These are phyloP conservation scores for Thermothelomyces thermophilus DNA, from an alignment of 2,329 filamentous ascomycete species.

Conservation along the genomic window DNA sequence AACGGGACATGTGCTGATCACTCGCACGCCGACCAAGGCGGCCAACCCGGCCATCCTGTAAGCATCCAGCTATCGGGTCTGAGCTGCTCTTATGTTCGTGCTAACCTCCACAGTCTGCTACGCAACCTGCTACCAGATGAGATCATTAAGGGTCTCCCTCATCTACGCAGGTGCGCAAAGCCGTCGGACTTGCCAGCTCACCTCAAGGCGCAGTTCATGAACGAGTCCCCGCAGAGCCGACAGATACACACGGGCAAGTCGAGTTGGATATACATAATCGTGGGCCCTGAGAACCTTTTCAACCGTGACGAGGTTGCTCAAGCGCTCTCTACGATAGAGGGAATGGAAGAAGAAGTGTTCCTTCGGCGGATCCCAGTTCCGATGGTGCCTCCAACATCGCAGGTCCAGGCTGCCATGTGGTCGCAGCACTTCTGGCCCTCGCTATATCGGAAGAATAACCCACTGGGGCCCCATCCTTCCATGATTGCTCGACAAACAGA, in stretches of 20 bases:
- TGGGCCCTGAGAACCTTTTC: constrained; percentile 47
- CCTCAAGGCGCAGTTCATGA: constrained; percentile 56
- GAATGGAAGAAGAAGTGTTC: constrained; percentile 47
- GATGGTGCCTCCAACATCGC: constrained; percentile 65
- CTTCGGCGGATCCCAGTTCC: constrained; percentile 63
- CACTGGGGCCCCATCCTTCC: constrained; percentile 74
- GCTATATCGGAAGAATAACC: constrained; percentile 81
- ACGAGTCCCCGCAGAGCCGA: constrained; percentile 46
- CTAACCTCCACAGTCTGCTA: constrained; percentile 42
- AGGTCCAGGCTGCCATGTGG: constrained; percentile 68
- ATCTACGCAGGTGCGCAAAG: constrained; percentile 72
- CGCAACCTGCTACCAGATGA: constrained; percentile 52
- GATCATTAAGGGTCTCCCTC: constrained; percentile 58
- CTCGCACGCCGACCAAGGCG: constrained; percentile 63
- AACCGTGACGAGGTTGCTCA: constrained; percentile 46
- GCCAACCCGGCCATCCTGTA: constrained; percentile 69
- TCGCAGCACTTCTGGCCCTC: constrained; percentile 74
- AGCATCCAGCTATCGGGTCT: constrained; percentile 26
- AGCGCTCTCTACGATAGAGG: constrained; percentile 43
- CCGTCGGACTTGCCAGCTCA: constrained; percentile 60
- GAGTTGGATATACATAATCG: constrained; percentile 53
- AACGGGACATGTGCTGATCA: constrained; percentile 60
- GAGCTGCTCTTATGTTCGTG: constrained; percentile 6
- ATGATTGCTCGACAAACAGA: constrained; percentile 63
- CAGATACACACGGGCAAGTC: constrained; percentile 55